A percentile compares a stretch with the other conserved stretches of the same genome.
Evolutionary conservation across 2,329 filamentous ascomycete genomes (phyloP).

Genomic region (Saccharata proteae): DNA sequence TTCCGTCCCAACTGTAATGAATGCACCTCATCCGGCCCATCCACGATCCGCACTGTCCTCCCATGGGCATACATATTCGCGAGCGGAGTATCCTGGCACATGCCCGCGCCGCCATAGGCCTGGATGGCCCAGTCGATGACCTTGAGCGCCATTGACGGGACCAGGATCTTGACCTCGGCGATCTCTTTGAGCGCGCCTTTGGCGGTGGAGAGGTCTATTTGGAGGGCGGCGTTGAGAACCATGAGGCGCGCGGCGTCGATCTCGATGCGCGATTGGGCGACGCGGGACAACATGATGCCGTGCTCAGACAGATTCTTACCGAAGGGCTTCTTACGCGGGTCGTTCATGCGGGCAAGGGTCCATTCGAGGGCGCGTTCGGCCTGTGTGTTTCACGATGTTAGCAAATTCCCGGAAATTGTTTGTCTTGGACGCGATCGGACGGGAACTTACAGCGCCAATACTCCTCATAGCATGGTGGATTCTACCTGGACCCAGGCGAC

Average conservation of each 20-base stretch:
- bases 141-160: constrained; percentile 67
- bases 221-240: constrained; percentile 88
- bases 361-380: constrained; percentile 86
- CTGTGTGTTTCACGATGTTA: constrained; percentile 22
- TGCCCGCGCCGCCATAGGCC: constrained; percentile 79
- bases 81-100: constrained; percentile 88
- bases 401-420: constrained; percentile 2
- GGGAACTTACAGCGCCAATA: constrained; percentile 59
- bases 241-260: constrained; percentile 84
- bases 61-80: constrained; percentile 65
- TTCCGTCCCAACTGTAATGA: constrained; percentile 64
- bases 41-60: constrained; percentile 72
- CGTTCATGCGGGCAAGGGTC: constrained; percentile 90
- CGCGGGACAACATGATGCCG: constrained; percentile 90
- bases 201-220: constrained; percentile 80
- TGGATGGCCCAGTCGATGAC: constrained; percentile 94
- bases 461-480: constrained; percentile 97
- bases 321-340: constrained; percentile 81
- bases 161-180: constrained; percentile 85
- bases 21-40: constrained; percentile 92
- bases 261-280: constrained; percentile 82
- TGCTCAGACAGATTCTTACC: constrained; percentile 78
- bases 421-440: neutral
- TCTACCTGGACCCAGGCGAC: constrained; percentile 83
- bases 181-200: constrained; percentile 90